Conservation (phyloP, 805 yeast genomes). For the Lachancea lanzarotensis region DNA sequence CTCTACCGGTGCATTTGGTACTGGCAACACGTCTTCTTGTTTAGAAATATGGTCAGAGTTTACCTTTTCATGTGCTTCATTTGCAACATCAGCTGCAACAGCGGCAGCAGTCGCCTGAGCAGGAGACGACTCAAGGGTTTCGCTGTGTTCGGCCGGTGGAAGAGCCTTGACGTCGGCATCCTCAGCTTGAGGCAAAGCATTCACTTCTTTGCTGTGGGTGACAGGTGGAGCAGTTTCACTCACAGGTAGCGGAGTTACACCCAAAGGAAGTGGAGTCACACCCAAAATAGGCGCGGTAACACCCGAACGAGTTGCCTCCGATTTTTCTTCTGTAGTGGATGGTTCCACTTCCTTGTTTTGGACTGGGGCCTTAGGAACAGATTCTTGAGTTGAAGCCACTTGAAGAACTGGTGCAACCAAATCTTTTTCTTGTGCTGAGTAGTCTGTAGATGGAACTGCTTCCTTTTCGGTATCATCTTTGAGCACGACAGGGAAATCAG, state of each 20-base stretch:
- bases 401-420: no score
- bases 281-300: no score
- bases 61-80: not conserved
- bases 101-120: constrained; percentile 14
- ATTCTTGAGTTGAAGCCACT: no score
- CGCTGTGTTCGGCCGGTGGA: not conserved
- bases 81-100: constrained; percentile 5
- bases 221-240: not conserved
- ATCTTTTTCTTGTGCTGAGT: no score
- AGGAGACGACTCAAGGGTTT: not conserved
- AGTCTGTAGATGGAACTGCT: not conserved
- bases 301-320: no score
- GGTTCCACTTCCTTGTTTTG: not conserved
- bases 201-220: not conserved
- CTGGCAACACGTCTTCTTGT: not conserved
- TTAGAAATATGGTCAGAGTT: not conserved
- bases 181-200: no score
- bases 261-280: no score
- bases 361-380: not conserved
- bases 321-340: no score
- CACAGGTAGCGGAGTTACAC: no score
- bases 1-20: not conserved
- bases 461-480: not conserved
- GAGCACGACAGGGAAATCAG: not conserved
- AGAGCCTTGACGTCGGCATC: not conserved